These are phyloP conservation scores for Dalbergia oliveri DNA, from an alignment of 306 rosid genomes.

Conservation along the genomic window DNA sequence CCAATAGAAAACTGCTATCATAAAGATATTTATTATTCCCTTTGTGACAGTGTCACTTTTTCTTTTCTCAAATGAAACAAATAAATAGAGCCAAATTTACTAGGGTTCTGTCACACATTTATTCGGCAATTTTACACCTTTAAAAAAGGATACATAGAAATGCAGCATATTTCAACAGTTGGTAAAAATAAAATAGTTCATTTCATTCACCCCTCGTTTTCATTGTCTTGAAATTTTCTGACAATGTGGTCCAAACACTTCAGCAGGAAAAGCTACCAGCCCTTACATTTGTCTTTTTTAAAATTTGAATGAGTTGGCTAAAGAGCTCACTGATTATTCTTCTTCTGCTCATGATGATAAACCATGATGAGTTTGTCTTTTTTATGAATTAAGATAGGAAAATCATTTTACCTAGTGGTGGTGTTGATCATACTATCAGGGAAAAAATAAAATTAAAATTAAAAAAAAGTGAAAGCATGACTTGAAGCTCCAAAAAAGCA, in stretches of 20 bases:
- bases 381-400: constrained; percentile 53
- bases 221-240: constrained; percentile 53
- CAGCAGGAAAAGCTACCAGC: constrained; percentile 44
- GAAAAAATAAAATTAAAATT: constrained; percentile 3
- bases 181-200: constrained; percentile 45
- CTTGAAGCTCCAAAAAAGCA: constrained; percentile 44
- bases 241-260: constrained; percentile 52
- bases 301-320: constrained; percentile 58
- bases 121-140: constrained; percentile 41
- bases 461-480: constrained; percentile 41
- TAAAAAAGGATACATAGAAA: constrained; percentile 32
- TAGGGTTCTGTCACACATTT: constrained; percentile 42
- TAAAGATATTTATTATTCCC: constrained; percentile 26
- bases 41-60: constrained; percentile 4
- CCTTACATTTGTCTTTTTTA: constrained; percentile 48
- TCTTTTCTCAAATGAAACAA: constrained; percentile 39
- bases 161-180: constrained; percentile 30
- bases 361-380: constrained; percentile 71
- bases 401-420: constrained; percentile 47
- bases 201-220: constrained; percentile 46
- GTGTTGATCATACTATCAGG: constrained; percentile 33
- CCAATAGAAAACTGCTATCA: constrained; percentile 27
- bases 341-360: constrained; percentile 67
- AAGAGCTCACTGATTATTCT: constrained; percentile 61
- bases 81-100: constrained; percentile 42